These are phyloP conservation scores for Thielaviopsis ethacetica DNA, from an alignment of 2,329 filamentous ascomycete genomes.

Conservation along the genomic window DNA sequence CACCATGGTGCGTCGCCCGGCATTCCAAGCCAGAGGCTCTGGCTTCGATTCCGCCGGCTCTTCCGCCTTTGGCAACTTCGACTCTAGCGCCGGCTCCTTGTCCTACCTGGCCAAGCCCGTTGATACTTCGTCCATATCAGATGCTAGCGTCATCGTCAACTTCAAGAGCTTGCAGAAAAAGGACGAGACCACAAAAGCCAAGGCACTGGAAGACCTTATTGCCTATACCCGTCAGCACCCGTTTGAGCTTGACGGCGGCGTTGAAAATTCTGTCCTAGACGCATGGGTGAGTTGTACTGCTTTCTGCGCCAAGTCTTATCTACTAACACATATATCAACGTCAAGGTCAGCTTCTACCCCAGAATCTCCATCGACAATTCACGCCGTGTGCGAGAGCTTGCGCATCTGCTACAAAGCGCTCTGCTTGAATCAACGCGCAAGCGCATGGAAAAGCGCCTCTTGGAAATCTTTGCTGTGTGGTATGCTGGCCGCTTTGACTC, in stretches of 20 bases:
- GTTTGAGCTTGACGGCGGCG: slow-evolving; percentile 38
- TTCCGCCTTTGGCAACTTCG: slow-evolving; percentile 25
- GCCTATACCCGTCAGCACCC: slow-evolving; percentile 40
- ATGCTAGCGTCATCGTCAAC: slow-evolving; percentile 70
- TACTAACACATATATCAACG: background rate
- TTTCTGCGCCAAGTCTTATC: slow-evolving; percentile 8
- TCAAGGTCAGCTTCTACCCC: slow-evolving; percentile 67
- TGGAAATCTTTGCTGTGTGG: slow-evolving; percentile 74
- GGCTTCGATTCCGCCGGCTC: slow-evolving; percentile 3
- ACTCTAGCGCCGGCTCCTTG: slow-evolving; percentile 34
- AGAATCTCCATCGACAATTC: slow-evolving; percentile 80
- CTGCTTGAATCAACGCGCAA: slow-evolving; percentile 52
- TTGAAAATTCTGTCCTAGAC: slow-evolving; percentile 71
- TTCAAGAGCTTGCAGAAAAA: slow-evolving; percentile 90
- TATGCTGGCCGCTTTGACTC: slow-evolving; percentile 76
- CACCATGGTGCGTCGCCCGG: slow-evolving; percentile 1
- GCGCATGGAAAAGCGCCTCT: slow-evolving; percentile 65
- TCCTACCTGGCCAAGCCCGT: slow-evolving; percentile 81
- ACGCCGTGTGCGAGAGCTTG: slow-evolving; percentile 71
- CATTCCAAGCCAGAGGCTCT: slow-evolving; percentile 3
- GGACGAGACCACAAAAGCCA: slow-evolving; percentile 80
- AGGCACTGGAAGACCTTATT: slow-evolving; percentile 74
- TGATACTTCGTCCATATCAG: slow-evolving; percentile 59
- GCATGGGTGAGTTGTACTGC: slow-evolving; percentile 51
- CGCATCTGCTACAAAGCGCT: slow-evolving; percentile 56